Base-by-base conservation (phyloP, 768 basidiomycete species). In the Russula earlei region DNA sequence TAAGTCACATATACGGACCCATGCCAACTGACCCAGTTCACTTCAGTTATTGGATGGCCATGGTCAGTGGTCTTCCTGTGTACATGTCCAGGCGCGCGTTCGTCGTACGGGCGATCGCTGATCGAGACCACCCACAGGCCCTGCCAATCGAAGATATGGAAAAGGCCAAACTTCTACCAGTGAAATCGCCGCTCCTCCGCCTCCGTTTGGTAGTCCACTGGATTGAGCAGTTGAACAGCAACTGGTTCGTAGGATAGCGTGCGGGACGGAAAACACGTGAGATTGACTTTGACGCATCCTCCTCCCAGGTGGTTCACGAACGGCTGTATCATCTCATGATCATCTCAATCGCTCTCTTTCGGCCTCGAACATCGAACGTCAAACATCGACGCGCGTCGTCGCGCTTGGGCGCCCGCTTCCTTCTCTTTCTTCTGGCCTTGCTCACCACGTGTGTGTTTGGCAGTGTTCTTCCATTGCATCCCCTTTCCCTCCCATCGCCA, bases 101-200 rank as follows among this genome's bases (percentile, higher is more conserved):
- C 24, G 41, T 17, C 33, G 38, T 54, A 33, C 8, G 42, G 17
- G 36, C 49, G 42, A 33, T 44, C 47, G 52, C 49, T 47, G 50
- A 31, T 58, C 41, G 40, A 55, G 25, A 33, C 22, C 6, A 12
- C 51, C 5, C 25, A 24, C 56, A 76, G 71, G 68, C 95, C 36
- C 81, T 97, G 47, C 88, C 93, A 34, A 91, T 97, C 66, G 91
- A 95, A 67, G 89, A 95, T 55, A 78, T 83, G 64, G 87, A 92
- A 72, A 91, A 93, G 68, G 76, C 91, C 12, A 87, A 92, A 64
- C 77, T 98, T 9, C 74, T 94, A 11, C 88, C 91, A 0, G 84
- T 94, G 49, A 80, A 83, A 56, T 87, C 82, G 51, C 77, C 88
- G 0, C 78, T 86, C 25, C 74, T 96, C 59, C 77, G 95, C 31